These are phyloP conservation scores for Mollisiaceae sp. DNA, from an alignment of 2,329 filamentous ascomycete genomes.

Conservation along the genomic window DNA sequence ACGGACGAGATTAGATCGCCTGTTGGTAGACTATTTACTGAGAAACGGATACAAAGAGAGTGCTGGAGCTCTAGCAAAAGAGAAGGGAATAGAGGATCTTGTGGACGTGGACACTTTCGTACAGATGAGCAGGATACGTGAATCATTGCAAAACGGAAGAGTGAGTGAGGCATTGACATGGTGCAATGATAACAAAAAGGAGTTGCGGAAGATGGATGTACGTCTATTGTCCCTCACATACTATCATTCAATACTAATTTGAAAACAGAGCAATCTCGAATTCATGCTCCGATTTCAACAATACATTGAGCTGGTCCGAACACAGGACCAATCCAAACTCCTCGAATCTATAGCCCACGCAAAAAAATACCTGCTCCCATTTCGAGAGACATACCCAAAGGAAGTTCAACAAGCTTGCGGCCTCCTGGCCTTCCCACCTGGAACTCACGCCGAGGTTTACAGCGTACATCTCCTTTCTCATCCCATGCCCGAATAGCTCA, in stretches of 20 bases:
- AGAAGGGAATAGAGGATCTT: conserved; percentile 77
- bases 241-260: conserved; percentile 20
- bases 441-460: conserved; percentile 64
- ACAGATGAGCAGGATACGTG: conserved; percentile 77
- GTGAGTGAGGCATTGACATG: conserved; percentile 83
- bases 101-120: conserved; percentile 91
- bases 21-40: conserved; percentile 92
- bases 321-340: conserved; percentile 65
- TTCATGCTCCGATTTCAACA: conserved; percentile 94
- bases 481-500: conserved; percentile 6
- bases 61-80: conserved; percentile 74
- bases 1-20: conserved; percentile 76
- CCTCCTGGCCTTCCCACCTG: conserved; percentile 75
- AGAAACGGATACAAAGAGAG: conserved; percentile 81
- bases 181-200: conserved; percentile 93
- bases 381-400: conserved; percentile 68
- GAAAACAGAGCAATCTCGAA: conserved; percentile 75
- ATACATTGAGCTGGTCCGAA: conserved; percentile 88
- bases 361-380: conserved; percentile 77
- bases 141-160: conserved; percentile 71
- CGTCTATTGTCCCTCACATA: conserved; percentile 37
- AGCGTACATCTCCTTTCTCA: conserved; percentile 28
- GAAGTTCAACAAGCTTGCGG: conserved; percentile 78
- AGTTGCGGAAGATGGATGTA: conserved; percentile 85
- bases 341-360: conserved; percentile 82